Conservation (phyloP, 345 rosid species). For the Geranium brycei region DNA sequence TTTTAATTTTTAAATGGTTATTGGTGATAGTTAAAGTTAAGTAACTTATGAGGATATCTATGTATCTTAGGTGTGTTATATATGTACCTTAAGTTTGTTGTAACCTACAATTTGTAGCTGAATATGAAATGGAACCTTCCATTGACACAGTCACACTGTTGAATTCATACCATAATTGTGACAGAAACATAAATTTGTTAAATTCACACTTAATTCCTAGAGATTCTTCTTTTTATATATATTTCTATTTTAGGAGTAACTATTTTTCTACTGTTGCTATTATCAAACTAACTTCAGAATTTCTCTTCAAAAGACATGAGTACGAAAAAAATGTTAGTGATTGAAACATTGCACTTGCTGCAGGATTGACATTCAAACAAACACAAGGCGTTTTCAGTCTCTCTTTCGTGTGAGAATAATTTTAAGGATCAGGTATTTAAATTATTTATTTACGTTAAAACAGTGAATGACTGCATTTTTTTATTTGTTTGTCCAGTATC, state of each 20-base stretch:
- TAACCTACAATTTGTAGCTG: background rate
- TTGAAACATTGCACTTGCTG: constrained; percentile 2
- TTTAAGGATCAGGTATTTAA: background rate
- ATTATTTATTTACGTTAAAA: background rate
- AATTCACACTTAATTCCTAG: background rate
- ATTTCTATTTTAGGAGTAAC: no score
- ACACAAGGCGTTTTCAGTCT: constrained; percentile 63
- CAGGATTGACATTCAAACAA: constrained; percentile 97
- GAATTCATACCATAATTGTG: background rate
- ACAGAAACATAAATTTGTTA: background rate
- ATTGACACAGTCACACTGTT: background rate
- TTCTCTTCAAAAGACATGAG: no score
- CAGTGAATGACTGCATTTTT: background rate
- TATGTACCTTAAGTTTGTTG: background rate
- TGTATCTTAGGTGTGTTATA: no score
- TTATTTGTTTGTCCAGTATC: constrained; percentile 41
- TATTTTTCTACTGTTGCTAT: no score
- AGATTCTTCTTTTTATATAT: no score
- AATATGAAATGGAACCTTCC: background rate
- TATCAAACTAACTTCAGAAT: no score
- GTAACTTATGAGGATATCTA: background rate
- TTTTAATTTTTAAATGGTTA: no score
- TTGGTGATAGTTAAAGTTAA: no score
- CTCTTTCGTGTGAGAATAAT: constrained; percentile 50
- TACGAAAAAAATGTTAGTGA: background rate